These are phyloP conservation scores for Vitis cinerea DNA, from an alignment of 164 flowering plant species.

Conservation along the genomic window DNA sequence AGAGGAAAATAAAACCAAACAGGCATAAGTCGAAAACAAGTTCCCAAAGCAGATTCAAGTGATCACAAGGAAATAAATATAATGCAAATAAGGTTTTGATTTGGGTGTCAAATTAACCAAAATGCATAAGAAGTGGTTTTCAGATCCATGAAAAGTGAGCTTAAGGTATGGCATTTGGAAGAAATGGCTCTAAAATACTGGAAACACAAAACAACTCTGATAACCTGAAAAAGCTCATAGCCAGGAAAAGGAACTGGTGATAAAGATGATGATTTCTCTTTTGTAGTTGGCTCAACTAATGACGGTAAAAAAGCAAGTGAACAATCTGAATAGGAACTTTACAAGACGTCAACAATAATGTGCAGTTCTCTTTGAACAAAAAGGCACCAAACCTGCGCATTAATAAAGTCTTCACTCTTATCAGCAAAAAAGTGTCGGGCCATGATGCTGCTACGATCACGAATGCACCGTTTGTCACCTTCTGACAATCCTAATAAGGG, in stretches of 20 bases:
- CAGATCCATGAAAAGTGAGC: neutral
- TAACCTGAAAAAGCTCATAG: too few relatives aligned
- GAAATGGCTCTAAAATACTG: neutral
- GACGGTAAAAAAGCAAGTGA: too few relatives aligned
- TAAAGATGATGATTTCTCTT: too few relatives aligned
- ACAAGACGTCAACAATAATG: too few relatives aligned
- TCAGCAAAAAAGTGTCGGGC: constrained; percentile 92
- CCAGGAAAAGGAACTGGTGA: too few relatives aligned
- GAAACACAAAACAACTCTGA: too few relatives aligned
- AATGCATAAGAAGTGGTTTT: neutral
- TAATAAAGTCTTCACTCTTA: constrained; percentile 83
- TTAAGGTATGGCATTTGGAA: neutral
- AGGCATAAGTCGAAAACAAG: neutral
- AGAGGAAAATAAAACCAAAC: neutral
- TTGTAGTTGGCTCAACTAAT: too few relatives aligned
- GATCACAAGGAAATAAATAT: neutral
- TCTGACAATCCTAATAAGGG: constrained; percentile 79
- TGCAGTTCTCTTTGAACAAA: neutral
- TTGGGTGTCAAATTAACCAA: neutral
- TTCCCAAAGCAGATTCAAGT: neutral
- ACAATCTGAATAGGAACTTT: neutral
- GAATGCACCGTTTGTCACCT: constrained; percentile 90
- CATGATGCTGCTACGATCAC: constrained; percentile 95
- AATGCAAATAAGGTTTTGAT: neutral
- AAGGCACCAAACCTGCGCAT: constrained; percentile 63